phyloP scores from a whole-genome alignment of 352 stramenopile species.

The Plasmopara muralis region DNA sequence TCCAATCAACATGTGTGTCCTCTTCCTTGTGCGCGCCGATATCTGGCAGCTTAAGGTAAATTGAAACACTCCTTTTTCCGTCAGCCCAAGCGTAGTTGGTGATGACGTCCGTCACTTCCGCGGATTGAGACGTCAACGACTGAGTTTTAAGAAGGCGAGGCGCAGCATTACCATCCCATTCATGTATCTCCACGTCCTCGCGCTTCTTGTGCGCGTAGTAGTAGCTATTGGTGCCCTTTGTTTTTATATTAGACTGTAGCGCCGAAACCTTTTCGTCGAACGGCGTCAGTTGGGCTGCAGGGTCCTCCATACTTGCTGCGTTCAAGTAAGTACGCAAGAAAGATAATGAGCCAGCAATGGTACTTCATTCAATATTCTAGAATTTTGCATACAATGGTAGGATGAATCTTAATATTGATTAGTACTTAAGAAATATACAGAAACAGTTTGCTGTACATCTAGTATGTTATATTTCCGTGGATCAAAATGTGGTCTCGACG shows the following conservation, averaged over 20 bases:
- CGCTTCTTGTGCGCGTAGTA: constrained; percentile 86
- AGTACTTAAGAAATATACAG: no score
- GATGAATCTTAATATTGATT: no score
- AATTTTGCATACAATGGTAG: neutral
- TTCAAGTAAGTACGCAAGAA: neutral
- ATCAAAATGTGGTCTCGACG: no score
- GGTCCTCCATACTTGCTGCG: constrained; percentile 19
- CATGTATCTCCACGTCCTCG: constrained; percentile 66
- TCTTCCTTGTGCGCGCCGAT: constrained; percentile 63
- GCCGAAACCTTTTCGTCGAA: constrained; percentile 33
- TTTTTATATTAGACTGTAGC: constrained; percentile 78
- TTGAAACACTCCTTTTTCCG: constrained; percentile 67
- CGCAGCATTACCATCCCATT: constrained; percentile 75
- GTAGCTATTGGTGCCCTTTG: constrained; percentile 80
- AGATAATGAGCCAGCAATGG: neutral
- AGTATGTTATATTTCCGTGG: no score
- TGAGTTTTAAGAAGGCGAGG: constrained; percentile 65
- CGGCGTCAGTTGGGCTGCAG: constrained; percentile 1
- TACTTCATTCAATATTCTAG: neutral
- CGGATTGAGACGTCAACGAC: constrained; percentile 20
- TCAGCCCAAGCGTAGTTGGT: constrained; percentile 79
- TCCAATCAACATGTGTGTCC: constrained; percentile 64
- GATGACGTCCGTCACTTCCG: constrained; percentile 48
- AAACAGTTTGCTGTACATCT: no score
- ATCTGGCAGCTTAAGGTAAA: constrained; percentile 65